Evolutionary conservation across 2,329 filamentous ascomycete genomes (phyloP).

Genomic region (Catunica adiposa): DNA sequence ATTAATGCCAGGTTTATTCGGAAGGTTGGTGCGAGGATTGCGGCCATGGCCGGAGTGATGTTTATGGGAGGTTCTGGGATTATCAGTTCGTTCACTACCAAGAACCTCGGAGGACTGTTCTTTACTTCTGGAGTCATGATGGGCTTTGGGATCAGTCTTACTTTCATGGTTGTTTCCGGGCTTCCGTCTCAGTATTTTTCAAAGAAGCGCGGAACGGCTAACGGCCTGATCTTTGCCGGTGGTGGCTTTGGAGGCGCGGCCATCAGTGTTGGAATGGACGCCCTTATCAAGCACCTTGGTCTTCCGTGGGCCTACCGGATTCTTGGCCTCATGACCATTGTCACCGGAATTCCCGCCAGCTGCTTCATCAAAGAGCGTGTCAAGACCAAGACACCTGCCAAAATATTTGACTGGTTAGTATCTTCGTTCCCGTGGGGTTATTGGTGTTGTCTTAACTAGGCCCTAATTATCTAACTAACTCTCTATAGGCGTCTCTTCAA

Average conservation of each 20-base stretch:
- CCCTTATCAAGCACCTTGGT: constrained; percentile 29
- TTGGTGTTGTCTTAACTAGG: neutral
- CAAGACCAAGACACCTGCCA: constrained; percentile 21
- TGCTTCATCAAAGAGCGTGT: constrained; percentile 34
- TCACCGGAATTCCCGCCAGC: constrained; percentile 38
- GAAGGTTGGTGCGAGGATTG: constrained; percentile 30
- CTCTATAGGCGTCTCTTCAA: constrained; percentile 31
- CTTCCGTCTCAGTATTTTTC: constrained; percentile 39
- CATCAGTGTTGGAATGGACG: constrained; percentile 33
- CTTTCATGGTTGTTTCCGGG: constrained; percentile 31
- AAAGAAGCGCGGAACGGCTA: constrained; percentile 36
- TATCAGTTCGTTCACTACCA: constrained; percentile 24
- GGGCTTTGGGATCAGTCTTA: constrained; percentile 22
- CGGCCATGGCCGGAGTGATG: constrained; percentile 31
- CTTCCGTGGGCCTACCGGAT: constrained; percentile 36
- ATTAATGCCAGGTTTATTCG: constrained; percentile 35
- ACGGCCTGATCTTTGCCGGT: constrained; percentile 36
- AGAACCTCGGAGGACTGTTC: constrained; percentile 23
- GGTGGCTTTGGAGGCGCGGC: constrained; percentile 40
- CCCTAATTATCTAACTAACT: constrained; percentile 8
- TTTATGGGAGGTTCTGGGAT: constrained; percentile 35
- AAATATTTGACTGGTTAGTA: constrained; percentile 33
- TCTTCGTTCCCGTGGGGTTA: neutral
- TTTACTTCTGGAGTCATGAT: constrained; percentile 21
- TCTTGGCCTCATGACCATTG: constrained; percentile 34